These are phyloP conservation scores for Albophoma yamanashiensis DNA, from an alignment of 2,329 filamentous ascomycete genomes.

Conservation along the genomic window DNA sequence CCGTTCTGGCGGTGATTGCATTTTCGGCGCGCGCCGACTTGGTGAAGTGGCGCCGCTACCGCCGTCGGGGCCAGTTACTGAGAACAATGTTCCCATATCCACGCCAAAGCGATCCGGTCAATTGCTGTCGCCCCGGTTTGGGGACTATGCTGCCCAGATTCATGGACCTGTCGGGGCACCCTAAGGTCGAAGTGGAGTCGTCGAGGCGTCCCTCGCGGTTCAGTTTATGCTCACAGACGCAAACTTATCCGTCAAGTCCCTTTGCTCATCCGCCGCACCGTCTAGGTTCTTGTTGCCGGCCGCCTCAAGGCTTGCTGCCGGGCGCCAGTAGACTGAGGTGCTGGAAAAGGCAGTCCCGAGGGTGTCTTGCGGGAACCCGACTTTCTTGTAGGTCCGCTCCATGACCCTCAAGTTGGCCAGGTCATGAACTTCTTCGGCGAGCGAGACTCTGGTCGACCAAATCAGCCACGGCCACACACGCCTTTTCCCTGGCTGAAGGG, in stretches of 20 bases:
- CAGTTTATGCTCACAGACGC: neutral
- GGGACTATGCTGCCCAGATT: neutral
- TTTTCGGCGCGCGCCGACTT: neutral
- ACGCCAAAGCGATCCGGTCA: neutral
- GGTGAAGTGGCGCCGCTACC: neutral
- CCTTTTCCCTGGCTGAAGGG: neutral
- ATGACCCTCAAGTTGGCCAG: conserved; percentile 6
- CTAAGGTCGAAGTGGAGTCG: neutral
- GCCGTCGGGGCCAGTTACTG: neutral
- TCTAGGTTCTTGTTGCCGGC: neutral
- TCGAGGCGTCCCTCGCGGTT: neutral
- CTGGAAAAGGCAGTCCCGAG: conserved; percentile 8
- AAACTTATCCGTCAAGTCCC: neutral
- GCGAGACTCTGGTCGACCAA: neutral
- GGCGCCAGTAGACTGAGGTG: conserved; percentile 11
- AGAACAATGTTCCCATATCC: neutral
- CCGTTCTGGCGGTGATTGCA: neutral
- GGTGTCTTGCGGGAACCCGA: conserved; percentile 7
- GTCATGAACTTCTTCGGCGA: neutral
- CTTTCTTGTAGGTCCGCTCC: conserved; percentile 6
- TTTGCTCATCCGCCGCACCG: neutral
- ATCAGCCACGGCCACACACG: neutral
- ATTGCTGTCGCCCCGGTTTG: neutral
- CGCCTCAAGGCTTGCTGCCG: neutral
- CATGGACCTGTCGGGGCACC: neutral